Conservation (phyloP, 345 rosid species). For the Brassica incana region DNA sequence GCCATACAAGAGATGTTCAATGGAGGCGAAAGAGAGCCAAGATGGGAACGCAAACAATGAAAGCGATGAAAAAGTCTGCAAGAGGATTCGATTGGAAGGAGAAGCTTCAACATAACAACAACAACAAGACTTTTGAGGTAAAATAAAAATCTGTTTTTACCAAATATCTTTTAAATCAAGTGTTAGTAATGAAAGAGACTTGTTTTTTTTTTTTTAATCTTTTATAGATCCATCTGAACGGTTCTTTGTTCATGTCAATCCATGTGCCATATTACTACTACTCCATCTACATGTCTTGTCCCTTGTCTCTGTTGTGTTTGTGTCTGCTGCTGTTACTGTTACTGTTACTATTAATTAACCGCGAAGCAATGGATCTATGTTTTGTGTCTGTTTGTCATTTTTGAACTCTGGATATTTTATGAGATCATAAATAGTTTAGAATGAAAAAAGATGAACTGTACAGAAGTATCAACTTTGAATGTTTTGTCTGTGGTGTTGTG, state of each 20-base stretch:
- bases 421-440: conserved; percentile 2
- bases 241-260: conserved; percentile 23
- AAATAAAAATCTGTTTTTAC: conserved; percentile 10
- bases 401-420: neutral
- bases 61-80: conserved; percentile 70
- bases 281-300: conserved; percentile 8
- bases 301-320: conserved; percentile 21
- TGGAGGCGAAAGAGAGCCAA: conserved; percentile 72
- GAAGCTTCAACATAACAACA: conserved; percentile 48
- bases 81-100: conserved; percentile 86
- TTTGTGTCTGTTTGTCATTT: neutral
- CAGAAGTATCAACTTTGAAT: neutral
- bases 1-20: conserved; percentile 91
- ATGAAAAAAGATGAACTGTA: conserved; percentile 9
- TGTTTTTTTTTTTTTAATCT: neutral
- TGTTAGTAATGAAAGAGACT: conserved; percentile 27
- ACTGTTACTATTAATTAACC: conserved; percentile 25
- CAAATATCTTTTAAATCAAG: conserved; percentile 22
- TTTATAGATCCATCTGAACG: conserved; percentile 30
- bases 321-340: conserved; percentile 26
- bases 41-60: conserved; percentile 46
- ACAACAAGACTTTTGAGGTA: conserved; percentile 30
- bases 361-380: conserved; percentile 26
- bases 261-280: conserved; percentile 24
- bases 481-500: neutral